Percentiles rank a stretch among this genome's conserved stretches.
phyloP scores from a whole-genome alignment of 2,329 filamentous ascomycete genomes.

The Raffaelea arxii region DNA sequence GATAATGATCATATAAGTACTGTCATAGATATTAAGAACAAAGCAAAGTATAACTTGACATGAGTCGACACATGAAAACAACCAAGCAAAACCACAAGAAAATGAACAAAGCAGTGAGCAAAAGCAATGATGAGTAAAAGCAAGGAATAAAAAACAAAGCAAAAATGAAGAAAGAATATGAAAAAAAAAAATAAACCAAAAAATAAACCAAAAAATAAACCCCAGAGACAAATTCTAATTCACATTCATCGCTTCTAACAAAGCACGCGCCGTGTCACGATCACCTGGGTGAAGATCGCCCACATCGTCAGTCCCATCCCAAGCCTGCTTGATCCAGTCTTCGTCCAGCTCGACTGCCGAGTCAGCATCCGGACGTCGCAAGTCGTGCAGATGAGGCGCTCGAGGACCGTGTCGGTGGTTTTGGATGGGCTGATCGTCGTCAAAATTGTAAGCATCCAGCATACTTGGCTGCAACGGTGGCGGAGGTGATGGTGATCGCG shows the following conservation, averaged over 20 bases:
- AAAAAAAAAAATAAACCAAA: too few species aligned
- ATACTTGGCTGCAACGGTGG: conserved; percentile 6
- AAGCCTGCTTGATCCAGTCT: conserved; percentile 28
- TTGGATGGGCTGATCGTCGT: conserved; percentile 13
- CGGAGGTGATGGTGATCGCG: conserved; percentile 1
- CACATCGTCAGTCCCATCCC: conserved; percentile 19
- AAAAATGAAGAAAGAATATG: too few species aligned
- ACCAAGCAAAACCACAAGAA: too few species aligned
- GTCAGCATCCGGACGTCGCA: conserved; percentile 6
- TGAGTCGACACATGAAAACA: too few species aligned
- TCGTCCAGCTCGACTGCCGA: conserved; percentile 11
- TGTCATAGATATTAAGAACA: too few species aligned
- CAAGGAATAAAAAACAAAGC: too few species aligned
- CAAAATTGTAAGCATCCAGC: conserved; percentile 22
- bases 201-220: too few species aligned
- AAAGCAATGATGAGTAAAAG: not conserved
- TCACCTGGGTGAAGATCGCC: conserved; percentile 17
- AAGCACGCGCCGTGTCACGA: conserved; percentile 25
- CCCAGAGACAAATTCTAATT: conserved; percentile 9
- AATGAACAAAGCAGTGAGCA: not conserved
- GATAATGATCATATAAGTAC: too few species aligned
- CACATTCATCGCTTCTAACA: conserved; percentile 28
- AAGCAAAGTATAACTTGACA: too few species aligned
- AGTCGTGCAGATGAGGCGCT: conserved; percentile 3
- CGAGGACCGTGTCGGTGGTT: not conserved